phyloP scores from a whole-genome alignment of 192 early-diverging fungal species.

The Diversispora epigaea region DNA sequence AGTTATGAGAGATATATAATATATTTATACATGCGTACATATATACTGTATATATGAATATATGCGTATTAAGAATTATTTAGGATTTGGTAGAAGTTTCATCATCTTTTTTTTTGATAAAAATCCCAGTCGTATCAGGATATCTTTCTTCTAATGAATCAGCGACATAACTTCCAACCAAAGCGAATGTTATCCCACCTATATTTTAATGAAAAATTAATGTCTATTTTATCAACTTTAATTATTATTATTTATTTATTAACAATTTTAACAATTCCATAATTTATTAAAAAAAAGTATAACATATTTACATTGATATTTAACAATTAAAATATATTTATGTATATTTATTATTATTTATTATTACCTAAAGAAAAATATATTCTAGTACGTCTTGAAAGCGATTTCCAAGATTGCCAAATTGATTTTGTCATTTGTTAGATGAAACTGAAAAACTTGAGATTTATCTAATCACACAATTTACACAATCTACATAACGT shows the following conservation, averaged over 20 bases:
- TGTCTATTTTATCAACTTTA: too few species aligned
- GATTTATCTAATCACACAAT: too few species aligned
- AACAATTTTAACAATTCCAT: too few species aligned
- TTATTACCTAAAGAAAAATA: constrained; percentile 27
- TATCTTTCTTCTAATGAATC: constrained; percentile 6
- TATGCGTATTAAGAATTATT: too few species aligned
- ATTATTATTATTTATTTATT: too few species aligned
- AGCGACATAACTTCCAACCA: not conserved
- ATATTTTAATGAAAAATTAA: not conserved
- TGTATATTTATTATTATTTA: not conserved
- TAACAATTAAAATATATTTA: not conserved
- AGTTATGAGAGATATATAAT: too few species aligned
- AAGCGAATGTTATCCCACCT: constrained; percentile 11
- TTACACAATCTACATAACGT: too few species aligned
- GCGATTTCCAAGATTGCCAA: constrained; percentile 29
- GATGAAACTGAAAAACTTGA: too few species aligned
- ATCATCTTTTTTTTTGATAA: not conserved
- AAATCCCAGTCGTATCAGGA: not conserved
- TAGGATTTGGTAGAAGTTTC: too few species aligned
- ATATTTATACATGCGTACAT: too few species aligned
- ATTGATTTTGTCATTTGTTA: constrained; percentile 25
- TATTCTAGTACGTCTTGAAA: constrained; percentile 12
- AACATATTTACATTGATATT: not conserved
- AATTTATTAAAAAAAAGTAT: not conserved
- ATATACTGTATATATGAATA: too few species aligned